Evolutionary conservation across 176 grass and related monocot genomes (phyloP), one percentile per base, ranked within the genome.

Genomic region (Carex myosuroides): DNA sequence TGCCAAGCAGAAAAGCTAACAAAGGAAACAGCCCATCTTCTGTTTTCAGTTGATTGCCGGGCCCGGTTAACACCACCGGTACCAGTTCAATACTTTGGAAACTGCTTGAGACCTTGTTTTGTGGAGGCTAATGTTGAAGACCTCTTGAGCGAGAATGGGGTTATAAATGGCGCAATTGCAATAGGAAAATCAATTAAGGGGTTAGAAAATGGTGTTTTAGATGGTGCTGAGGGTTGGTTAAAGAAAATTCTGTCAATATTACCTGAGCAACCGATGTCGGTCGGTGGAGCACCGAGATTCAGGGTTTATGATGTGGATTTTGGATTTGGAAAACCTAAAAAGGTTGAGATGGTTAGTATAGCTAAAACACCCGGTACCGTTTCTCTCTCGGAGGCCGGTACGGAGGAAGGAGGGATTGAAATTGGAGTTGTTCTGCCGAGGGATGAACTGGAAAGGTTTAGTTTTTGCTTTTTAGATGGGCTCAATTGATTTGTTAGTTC

Each of bases 281-380:
- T 77, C 3, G 89, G 81, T 7, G 80, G 84, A 1, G 89, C 85
- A 13, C 87, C 85, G 2, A 67, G 84, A 73, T 82, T 88, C 35
- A 24, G 21, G 54, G 84, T 84, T 53, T 91, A 91, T 69, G 80
- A 42, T 32, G 13, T 82, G 0, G 84, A 91, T 78, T 86, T 91
- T 55, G 86, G 90, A 20, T 91, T 87, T 79, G 84, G 86, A 10
- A 80, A 78, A 62, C 90, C 86, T 68, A 82, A 59, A 30, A 85
- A 84, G 85, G 87, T 91, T 83, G 92, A 87, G 60, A 90, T 89
- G 87, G 80, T 86, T 61, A 90, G 88, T 37, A 84, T 86, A 59
- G 86, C 85, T 83, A 93, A 70, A 85, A 88, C 79, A 18, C 89
- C 83, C 3, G 89, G 86, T 18, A 86, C 84, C 8, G 82, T 90